These are phyloP conservation scores for Knoxdaviesia capensis DNA, from an alignment of 2,329 filamentous ascomycete species.

Conservation along the genomic window DNA sequence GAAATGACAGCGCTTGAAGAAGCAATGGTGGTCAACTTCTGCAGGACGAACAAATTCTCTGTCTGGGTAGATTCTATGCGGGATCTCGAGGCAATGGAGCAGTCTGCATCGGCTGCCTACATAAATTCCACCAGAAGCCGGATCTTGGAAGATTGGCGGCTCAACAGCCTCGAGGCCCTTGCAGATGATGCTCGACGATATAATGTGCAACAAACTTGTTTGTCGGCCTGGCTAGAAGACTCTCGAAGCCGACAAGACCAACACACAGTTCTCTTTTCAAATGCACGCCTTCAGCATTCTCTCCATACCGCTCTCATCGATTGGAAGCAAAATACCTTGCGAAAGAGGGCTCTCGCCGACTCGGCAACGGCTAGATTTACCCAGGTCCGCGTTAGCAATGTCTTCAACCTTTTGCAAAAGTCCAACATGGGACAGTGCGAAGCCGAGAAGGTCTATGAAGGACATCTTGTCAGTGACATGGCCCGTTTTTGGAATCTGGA, in stretches of 20 bases:
- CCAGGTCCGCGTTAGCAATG: not conserved
- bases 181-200: conserved; percentile 1
- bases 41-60: not conserved
- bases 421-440: not conserved
- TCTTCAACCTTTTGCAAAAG: not conserved
- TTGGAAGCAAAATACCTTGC: not conserved
- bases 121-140: not conserved
- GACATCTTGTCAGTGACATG: not conserved
- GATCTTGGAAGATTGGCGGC: conserved; percentile 3
- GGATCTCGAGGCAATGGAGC: conserved; percentile 1
- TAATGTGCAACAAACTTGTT: conserved; percentile 2
- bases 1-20: conserved; percentile 4
- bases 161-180: conserved; percentile 1
- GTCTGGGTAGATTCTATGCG: conserved; percentile 4
- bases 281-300: not conserved
- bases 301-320: not conserved
- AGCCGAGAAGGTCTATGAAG: conserved; percentile 1
- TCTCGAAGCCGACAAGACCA: no score
- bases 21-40: conserved; percentile 2
- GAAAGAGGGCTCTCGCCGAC: not conserved
- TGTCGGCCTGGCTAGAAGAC: conserved; percentile 4
- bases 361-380: not conserved
- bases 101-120: conserved; percentile 3
- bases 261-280: no score
- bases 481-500: conserved; percentile 4